Base-by-base conservation (phyloP, 1,284 basidiomycete species). In the Ceratobasidium papillatum region DNA sequence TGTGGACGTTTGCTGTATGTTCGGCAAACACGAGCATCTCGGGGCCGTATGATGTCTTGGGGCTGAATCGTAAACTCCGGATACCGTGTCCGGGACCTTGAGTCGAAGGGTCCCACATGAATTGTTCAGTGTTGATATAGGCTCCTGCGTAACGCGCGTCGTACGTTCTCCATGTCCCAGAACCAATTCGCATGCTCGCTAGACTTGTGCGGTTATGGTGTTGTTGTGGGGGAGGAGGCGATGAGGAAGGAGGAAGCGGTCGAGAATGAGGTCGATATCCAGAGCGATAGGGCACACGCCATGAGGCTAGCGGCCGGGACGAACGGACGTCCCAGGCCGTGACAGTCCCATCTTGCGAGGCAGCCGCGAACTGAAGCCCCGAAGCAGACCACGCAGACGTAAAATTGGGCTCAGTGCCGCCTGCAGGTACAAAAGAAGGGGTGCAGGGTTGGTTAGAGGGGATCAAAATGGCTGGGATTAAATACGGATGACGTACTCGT, bases 11-110 rank as follows among this genome's bases (percentile, higher is more conserved):
- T 14, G 87, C 90, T 0, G 92, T 92, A 78, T 94, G 93, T 90
- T 94, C 94, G n/a, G 94, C 92, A 81, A 94, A 95, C 0, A 87
- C 88, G 86, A 95, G 87, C 3, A 94, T 81, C 80, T 94, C 92
- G 41, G 87, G 86, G 17, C 85, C 86, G 77, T 75, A 83, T 36
- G 56, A 17, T 75, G 75, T 85, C 80, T 66, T 86, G 84, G 52
- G 87, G 73, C 90, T 89, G 81, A 95, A 95, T 80, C 93, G 94
- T 78, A 95, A 87, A 75, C 86, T 91, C 68, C 93, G 83, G 25
- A 91, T 90, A 74, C 92, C 91, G 88, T 92, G 93, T 0, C 90
- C 90, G 0, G 91, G 91, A 0, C 90, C 90, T 73, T 84, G 85
- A 25, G 69, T 25, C 25, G 22, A 74, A 76, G 78, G 41, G 61